phyloP scores from a whole-genome alignment of 2,329 filamentous ascomycete genomes.

The Monosporascus sp. region DNA sequence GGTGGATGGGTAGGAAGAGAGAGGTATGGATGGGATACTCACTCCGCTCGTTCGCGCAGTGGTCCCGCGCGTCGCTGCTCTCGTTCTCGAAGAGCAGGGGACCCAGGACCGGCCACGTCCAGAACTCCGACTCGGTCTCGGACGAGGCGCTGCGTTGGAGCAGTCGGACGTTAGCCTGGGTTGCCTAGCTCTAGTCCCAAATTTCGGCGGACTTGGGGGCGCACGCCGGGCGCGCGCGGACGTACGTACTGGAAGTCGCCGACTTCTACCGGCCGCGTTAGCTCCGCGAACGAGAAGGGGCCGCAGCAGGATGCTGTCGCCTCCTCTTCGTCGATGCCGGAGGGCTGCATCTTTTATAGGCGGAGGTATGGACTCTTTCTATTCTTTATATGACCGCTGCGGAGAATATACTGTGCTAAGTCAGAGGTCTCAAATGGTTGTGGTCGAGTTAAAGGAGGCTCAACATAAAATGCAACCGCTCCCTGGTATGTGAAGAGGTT shows the following conservation, averaged over 20 bases:
- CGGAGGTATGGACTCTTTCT: conserved; percentile 5
- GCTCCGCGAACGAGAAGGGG: conserved; percentile 27
- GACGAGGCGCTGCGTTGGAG: conserved; percentile 7
- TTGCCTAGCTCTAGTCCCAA: too few species aligned
- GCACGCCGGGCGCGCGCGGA: too few species aligned
- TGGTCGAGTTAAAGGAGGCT: too few species aligned
- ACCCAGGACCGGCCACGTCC: conserved; percentile 57
- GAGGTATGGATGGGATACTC: conserved; percentile 10
- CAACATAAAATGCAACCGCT: too few species aligned
- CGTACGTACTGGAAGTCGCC: conserved; percentile 21
- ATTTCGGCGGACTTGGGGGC: too few species aligned
- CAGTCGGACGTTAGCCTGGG: too few species aligned
- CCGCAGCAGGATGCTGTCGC: conserved; percentile 34
- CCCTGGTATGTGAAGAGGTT: too few species aligned
- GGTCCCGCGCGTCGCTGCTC: conserved; percentile 68
- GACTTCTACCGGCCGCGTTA: conserved; percentile 41
- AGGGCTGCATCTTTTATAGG: conserved; percentile 4
- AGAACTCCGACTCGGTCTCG: conserved; percentile 42
- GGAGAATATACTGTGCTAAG: too few species aligned
- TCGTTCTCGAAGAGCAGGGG: conserved; percentile 70
- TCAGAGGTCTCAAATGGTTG: too few species aligned
- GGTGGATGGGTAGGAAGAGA: not conserved
- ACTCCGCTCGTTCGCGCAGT: conserved; percentile 75
- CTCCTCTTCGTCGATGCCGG: conserved; percentile 32
- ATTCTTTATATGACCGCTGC: too few species aligned